These are phyloP conservation scores for Arctium lappa DNA, from an alignment of 129 eudicot genomes.

Conservation along the genomic window DNA sequence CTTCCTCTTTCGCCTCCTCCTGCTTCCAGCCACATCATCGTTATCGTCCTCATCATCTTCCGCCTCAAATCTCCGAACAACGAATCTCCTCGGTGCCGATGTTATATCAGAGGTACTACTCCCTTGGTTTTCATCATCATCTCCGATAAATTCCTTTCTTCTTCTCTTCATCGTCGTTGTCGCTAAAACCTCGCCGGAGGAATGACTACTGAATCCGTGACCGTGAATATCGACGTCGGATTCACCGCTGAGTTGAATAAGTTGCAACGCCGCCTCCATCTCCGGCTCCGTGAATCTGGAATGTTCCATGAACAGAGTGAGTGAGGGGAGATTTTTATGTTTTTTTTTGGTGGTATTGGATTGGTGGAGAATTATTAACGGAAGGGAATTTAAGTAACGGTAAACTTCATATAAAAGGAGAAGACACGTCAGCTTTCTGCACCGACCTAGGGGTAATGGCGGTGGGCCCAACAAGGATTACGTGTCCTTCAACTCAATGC, in stretches of 20 bases:
- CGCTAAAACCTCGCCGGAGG: neutral
- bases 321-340: neutral
- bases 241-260: constrained; percentile 49
- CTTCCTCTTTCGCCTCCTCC: constrained; percentile 17
- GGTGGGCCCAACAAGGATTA: constrained; percentile 20
- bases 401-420: neutral
- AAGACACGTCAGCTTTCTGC: constrained; percentile 22
- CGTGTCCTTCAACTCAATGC: neutral
- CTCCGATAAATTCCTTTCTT: neutral
- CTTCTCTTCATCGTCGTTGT: constrained; percentile 1
- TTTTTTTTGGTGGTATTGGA: neutral
- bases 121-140: constrained; percentile 36
- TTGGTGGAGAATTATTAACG: neutral
- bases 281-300: constrained; percentile 32
- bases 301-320: neutral
- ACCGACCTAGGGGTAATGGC: constrained; percentile 26
- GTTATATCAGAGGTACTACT: constrained; percentile 23
- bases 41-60: constrained; percentile 1
- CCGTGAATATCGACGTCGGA: constrained; percentile 21
- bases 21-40: neutral
- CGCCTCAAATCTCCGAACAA: neutral
- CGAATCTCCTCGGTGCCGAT: neutral
- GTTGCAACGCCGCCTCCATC: constrained; percentile 46
- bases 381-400: constrained; percentile 7
- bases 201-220: neutral